These are phyloP conservation scores for Penicillium sp. DNA, from an alignment of 2,329 filamentous ascomycete genomes.

Conservation along the genomic window DNA sequence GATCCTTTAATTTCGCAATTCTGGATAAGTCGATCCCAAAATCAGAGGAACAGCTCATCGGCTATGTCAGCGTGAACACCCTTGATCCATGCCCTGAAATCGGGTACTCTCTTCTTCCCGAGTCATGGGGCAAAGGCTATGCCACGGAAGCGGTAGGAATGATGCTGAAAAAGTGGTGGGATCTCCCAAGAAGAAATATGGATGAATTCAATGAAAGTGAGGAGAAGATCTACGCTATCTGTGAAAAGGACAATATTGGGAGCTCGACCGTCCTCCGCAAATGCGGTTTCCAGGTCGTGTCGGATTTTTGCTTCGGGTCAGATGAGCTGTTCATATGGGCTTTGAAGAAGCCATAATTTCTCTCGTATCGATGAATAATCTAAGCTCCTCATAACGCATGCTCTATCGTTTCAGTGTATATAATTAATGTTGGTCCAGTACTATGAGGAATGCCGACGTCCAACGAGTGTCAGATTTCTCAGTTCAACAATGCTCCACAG, in stretches of 20 bases:
- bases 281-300: conserved; percentile 28
- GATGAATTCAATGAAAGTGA: not conserved
- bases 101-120: conserved; percentile 35
- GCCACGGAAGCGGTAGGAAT: conserved; percentile 36
- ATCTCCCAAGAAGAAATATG: conserved; percentile 17
- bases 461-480: not conserved
- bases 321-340: conserved; percentile 27
- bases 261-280: conserved; percentile 33
- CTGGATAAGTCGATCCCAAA: conserved; percentile 27
- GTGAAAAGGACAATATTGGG: conserved; percentile 26
- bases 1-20: conserved; percentile 32
- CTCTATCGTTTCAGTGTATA: not conserved
- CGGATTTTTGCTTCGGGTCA: conserved; percentile 16
- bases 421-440: not conserved
- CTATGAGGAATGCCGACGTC: not conserved
- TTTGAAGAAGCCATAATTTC: conserved; percentile 7
- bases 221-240: conserved; percentile 32
- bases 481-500: conserved; percentile 1
- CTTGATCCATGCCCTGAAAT: conserved; percentile 32
- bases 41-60: conserved; percentile 25
- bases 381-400: not conserved
- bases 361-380: not conserved
- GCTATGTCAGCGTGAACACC: conserved; percentile 33
- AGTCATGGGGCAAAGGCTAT: conserved; percentile 36
- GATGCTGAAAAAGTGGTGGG: conserved; percentile 37